Evolutionary conservation across 441 rosid genomes (phyloP).

Genomic region (Aquilaria agallochum): DNA sequence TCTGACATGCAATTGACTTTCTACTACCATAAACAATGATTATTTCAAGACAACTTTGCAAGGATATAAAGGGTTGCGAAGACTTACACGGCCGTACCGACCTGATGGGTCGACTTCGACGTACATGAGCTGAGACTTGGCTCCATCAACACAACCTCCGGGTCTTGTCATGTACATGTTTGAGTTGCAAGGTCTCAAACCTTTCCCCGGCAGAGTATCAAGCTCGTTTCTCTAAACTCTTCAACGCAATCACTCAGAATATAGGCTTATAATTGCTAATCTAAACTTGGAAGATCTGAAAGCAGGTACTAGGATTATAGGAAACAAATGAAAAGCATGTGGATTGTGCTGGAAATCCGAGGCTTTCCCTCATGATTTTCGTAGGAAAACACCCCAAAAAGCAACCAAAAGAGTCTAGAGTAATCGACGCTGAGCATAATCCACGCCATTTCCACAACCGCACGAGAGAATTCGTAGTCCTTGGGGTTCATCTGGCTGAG

Average conservation of each 20-base stretch:
- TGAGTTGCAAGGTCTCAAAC: conserved; percentile 11
- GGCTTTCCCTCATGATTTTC: conserved; percentile 92
- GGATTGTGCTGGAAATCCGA: conserved; percentile 57
- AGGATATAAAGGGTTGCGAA: background rate
- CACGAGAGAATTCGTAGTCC: conserved; percentile 44
- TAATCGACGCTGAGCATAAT: conserved; percentile 70
- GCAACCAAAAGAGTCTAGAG: conserved; percentile 72
- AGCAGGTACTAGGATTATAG: too few relatives aligned
- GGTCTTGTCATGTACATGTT: conserved; percentile 36
- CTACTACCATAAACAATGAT: background rate
- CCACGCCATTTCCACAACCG: conserved; percentile 61
- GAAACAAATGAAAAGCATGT: background rate
- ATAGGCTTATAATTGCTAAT: conserved; percentile 3
- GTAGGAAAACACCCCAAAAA: conserved; percentile 73
- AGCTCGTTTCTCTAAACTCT: background rate
- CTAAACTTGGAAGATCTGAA: background rate
- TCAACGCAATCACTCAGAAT: background rate
- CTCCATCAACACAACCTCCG: conserved; percentile 28
- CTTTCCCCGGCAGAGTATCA: conserved; percentile 1
- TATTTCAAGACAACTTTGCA: background rate
- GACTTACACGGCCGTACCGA: conserved; percentile 70
- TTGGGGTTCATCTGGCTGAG: conserved; percentile 54
- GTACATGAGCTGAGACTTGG: conserved; percentile 26
- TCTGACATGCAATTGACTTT: conserved; percentile 4
- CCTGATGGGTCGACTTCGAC: conserved; percentile 66